These are phyloP conservation scores for Citrullus colocynthis DNA, from an alignment of 306 rosid species.

Conservation along the genomic window DNA sequence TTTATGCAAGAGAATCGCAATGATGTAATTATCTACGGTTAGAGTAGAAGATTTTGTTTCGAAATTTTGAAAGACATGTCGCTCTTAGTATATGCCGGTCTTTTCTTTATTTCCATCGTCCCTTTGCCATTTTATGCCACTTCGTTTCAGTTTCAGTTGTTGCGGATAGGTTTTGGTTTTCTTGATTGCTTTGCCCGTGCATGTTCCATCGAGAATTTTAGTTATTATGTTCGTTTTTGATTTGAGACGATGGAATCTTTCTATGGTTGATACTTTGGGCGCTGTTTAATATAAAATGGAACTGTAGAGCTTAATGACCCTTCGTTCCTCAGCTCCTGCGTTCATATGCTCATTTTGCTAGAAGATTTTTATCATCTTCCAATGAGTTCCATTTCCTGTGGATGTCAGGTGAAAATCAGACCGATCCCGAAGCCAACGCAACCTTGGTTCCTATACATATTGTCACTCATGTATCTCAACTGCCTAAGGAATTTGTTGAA, in stretches of 20 bases:
- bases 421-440: conserved; percentile 23
- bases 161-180: neutral
- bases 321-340: neutral
- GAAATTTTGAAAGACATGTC: neutral
- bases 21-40: neutral
- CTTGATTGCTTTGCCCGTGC: neutral
- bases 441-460: conserved; percentile 44
- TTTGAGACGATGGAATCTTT: neutral
- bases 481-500: conserved; percentile 62
- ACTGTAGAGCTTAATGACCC: neutral
- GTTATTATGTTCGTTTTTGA: neutral
- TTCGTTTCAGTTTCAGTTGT: neutral
- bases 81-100: neutral
- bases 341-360: neutral
- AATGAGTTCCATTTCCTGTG: neutral
- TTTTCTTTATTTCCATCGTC: neutral
- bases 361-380: neutral
- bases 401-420: conserved; percentile 33
- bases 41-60: neutral
- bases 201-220: neutral
- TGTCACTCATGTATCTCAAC: conserved; percentile 66
- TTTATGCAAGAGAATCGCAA: neutral
- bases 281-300: neutral
- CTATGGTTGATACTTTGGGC: neutral
- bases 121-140: neutral